Evolutionary conservation across 78 protist genomes (phyloP).

Genomic region (Dictyostelium firmibasis): DNA sequence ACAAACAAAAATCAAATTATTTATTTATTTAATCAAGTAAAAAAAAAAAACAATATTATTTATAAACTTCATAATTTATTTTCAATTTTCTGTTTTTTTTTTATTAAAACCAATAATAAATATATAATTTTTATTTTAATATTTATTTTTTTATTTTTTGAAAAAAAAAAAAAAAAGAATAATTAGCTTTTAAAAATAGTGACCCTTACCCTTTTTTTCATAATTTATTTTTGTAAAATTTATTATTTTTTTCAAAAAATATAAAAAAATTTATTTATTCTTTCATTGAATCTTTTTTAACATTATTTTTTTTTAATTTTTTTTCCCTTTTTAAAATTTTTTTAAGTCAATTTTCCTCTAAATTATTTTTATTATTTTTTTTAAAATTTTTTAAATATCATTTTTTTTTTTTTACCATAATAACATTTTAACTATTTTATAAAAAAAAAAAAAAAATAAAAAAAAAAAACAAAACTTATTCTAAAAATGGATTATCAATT

Average conservation of each 20-base stretch:
- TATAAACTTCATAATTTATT: neutral
- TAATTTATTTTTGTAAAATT: too few relatives aligned
- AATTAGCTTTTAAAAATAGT: neutral
- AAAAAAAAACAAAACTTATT: neutral
- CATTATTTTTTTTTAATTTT: neutral
- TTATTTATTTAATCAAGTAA: neutral
- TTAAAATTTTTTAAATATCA: too few relatives aligned
- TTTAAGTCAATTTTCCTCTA: neutral
- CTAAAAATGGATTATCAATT: conserved; percentile 6
- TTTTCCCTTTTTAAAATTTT: neutral
- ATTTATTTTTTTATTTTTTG: too few relatives aligned
- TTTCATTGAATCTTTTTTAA: neutral
- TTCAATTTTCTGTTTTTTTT: too few relatives aligned
- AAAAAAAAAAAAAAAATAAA: neutral
- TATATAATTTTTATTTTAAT: too few relatives aligned
- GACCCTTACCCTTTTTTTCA: neutral
- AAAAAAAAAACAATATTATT: neutral
- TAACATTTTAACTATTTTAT: too few relatives aligned
- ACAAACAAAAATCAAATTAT: neutral
- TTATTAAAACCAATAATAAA: neutral
- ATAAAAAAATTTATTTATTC: too few relatives aligned
- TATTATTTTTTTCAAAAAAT: too few relatives aligned
- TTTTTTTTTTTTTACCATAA: neutral
- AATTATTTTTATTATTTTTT: neutral
- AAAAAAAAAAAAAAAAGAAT: too few relatives aligned